Conservation (phyloP, 1,284 basidiomycete species). For the Chalciporus sp. region DNA sequence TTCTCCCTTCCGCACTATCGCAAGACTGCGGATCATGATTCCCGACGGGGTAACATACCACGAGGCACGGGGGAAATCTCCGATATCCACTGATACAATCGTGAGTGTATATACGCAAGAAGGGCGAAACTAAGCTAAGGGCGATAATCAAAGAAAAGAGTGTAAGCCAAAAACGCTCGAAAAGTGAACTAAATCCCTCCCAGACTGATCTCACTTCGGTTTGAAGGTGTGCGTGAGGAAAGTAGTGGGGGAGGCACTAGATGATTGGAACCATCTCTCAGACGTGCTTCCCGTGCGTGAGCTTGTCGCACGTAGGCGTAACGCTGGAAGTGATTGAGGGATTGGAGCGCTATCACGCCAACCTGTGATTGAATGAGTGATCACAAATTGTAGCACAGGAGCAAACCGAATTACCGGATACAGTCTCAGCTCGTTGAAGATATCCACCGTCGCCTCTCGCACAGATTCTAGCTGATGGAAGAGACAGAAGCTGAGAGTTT, state of each 20-base stretch:
- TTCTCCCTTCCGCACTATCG: too few species aligned
- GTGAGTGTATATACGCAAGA: constrained; percentile 29
- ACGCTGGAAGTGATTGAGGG: constrained; percentile 90
- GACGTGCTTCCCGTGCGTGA: constrained; percentile 55
- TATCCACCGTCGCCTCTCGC: constrained; percentile 78
- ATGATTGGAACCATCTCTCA: constrained; percentile 43
- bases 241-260: constrained; percentile 37
- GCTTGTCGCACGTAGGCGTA: constrained; percentile 82
- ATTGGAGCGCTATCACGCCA: constrained; percentile 81
- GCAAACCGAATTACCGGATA: constrained; percentile 62
- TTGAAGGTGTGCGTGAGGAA: constrained; percentile 46
- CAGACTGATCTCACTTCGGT: constrained; percentile 51
- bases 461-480: constrained; percentile 83
- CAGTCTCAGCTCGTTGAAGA: constrained; percentile 77
- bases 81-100: background rate
- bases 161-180: background rate
- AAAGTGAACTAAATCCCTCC: constrained; percentile 33
- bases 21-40: too few species aligned
- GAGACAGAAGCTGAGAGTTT: constrained; percentile 85
- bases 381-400: background rate
- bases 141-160: constrained; percentile 1
- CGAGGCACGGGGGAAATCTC: too few species aligned
- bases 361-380: constrained; percentile 52
- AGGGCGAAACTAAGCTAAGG: constrained; percentile 32
- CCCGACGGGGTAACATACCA: too few species aligned